Conservation (phyloP, 1,139 yeast species). For the Diutina ranongensis region DNA sequence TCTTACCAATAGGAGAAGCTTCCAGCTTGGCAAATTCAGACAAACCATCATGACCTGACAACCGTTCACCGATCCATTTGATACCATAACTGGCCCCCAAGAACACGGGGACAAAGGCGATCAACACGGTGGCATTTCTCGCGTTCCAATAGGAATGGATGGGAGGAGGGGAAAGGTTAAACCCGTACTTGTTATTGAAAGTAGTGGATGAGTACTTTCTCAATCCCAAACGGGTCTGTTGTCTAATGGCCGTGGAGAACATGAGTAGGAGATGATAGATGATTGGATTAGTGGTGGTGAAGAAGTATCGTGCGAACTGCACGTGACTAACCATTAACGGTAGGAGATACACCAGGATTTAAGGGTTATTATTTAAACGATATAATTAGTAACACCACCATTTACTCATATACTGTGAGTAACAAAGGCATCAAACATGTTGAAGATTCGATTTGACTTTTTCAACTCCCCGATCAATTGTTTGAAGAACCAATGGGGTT, state of each 20-base stretch:
- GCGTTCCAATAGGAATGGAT: slow-evolving; percentile 38
- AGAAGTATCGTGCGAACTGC: too few species aligned
- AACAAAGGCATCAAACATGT: too few species aligned
- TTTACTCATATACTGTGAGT: too few species aligned
- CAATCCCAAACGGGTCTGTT: not conserved
- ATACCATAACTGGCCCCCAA: slow-evolving; percentile 25
- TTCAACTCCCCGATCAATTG: too few species aligned
- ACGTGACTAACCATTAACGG: too few species aligned
- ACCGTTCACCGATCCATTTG: slow-evolving; percentile 20
- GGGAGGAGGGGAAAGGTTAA: slow-evolving; percentile 36
- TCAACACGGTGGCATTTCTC: slow-evolving; percentile 25
- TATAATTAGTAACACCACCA: too few species aligned
- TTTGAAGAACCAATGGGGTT: too few species aligned
- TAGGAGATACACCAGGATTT: too few species aligned
- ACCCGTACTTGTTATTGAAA: slow-evolving; percentile 33
- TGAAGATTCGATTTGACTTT: too few species aligned
- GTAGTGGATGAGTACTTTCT: slow-evolving; percentile 13
- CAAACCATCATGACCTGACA: slow-evolving; percentile 24
- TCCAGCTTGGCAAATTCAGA: slow-evolving; percentile 26
- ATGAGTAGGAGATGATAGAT: too few species aligned
- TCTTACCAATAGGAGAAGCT: slow-evolving; percentile 25
- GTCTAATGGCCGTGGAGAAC: not conserved
- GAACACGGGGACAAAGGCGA: slow-evolving; percentile 30
- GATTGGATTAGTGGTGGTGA: too few species aligned
- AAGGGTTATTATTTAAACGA: too few species aligned